Base-by-base conservation (phyloP, 202 grass and related monocot species). In the Elaeis oleifera region DNA sequence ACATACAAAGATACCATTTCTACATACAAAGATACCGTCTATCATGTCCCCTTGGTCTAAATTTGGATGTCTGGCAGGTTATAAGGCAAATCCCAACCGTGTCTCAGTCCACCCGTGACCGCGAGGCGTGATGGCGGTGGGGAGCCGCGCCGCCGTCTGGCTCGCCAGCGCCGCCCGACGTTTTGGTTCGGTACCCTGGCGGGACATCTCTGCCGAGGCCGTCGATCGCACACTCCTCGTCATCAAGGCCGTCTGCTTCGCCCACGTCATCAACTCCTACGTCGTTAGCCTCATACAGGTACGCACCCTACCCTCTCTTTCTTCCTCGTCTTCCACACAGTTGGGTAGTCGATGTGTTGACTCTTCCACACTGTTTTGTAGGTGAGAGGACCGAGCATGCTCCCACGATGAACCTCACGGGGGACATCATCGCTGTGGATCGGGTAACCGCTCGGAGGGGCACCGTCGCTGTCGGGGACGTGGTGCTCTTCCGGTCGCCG, bases 321-420 rank as follows among this genome's bases (percentile, higher is more conserved):
- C 15, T 55, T 26, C 48, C 20, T 1, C 18, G 4, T 54, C 18
- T 70, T 27, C 50, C 5, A 51, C 39, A 16, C 7, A 2, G 16
- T 20, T 29, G 25, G 5, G 7, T 71, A 16, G 6, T 44, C 36
- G 36, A 11, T 44, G 8, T 9, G 13, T 44, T 0, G 11, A 44
- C 55, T 15, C 11, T 69, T 62, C 0, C 19, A 2, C 36, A 44
- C 1, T 9, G 11, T 44, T 44, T 58, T 39, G 31, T 25, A 67
- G 69, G 18, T 59, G 51, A 56, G 31, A 23, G 92, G 92, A 7
- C 49, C 81, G 23, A 96, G 92, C 79, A 96, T 96, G 92, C 56
- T 96, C 58, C 92, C 21, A 63, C 84, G 25, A 0, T 96, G n/a
- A 91, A 81, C 64, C 61, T 91, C 72, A 72, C 68, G 36, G 92